Evolutionary conservation across 164 flowering plant genomes (phyloP).

Genomic region (Akebia trifoliata): DNA sequence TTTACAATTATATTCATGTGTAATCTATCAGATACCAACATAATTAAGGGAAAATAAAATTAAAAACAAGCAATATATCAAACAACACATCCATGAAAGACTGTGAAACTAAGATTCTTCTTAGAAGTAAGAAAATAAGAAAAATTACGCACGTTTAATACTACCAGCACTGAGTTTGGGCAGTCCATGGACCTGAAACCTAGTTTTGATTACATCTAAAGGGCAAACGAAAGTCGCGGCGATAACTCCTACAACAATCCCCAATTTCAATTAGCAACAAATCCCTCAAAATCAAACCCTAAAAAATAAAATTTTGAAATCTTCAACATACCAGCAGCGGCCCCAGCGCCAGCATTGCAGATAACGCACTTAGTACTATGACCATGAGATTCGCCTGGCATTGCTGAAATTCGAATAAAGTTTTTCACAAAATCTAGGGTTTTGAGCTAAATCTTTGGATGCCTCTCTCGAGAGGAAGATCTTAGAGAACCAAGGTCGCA

Average conservation of each 20-base stretch:
- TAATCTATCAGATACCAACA: neutral
- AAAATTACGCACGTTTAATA: conserved; percentile 42
- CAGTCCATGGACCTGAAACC: conserved; percentile 93
- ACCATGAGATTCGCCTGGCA: conserved; percentile 36
- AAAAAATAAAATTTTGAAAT: neutral
- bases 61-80: neutral
- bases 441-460: conserved; percentile 16
- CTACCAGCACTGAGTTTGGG: conserved; percentile 42
- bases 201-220: conserved; percentile 92
- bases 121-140: neutral
- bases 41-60: neutral
- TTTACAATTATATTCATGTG: neutral
- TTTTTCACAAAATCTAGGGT: conserved; percentile 6
- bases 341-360: conserved; percentile 95
- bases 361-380: conserved; percentile 53
- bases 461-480: conserved; percentile 71
- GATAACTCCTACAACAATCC: conserved; percentile 52
- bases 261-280: conserved; percentile 5
- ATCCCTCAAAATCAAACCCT: neutral
- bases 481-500: conserved; percentile 61
- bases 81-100: neutral
- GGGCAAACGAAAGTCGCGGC: conserved; percentile 99
- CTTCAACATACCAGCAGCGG: conserved; percentile 71
- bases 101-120: neutral
- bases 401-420: conserved; percentile 15